Evolutionary conservation across 176 grass and related monocot species (phyloP).

Genomic region (Triticum monococcum): DNA sequence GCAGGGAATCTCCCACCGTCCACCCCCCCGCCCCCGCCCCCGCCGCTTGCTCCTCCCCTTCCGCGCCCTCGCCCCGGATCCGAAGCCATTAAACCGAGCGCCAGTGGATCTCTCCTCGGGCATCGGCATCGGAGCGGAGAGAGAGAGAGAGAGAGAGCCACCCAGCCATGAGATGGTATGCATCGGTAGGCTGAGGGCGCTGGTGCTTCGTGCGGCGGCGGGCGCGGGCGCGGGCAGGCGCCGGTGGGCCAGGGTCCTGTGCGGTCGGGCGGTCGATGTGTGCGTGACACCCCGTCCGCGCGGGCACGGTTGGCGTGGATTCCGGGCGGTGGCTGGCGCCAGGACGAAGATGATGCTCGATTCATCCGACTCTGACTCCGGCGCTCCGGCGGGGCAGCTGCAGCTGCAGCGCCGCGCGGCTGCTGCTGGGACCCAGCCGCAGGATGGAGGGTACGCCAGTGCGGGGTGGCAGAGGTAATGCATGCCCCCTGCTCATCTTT

Average conservation of each 20-base stretch:
- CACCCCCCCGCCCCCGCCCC: slow-evolving; percentile 18
- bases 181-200: slow-evolving; percentile 78
- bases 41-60: slow-evolving; percentile 45
- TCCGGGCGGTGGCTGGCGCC: slow-evolving; percentile 36
- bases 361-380: slow-evolving; percentile 11
- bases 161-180: slow-evolving; percentile 81
- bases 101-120: slow-evolving; percentile 42
- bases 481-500: not conserved
- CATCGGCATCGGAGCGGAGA: slow-evolving; percentile 1
- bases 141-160: slow-evolving; percentile 14
- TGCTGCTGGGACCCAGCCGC: slow-evolving; percentile 18
- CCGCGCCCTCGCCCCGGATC: slow-evolving; percentile 31
- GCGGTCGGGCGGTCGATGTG: slow-evolving; percentile 56
- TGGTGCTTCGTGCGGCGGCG: slow-evolving; percentile 55
- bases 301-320: slow-evolving; percentile 45
- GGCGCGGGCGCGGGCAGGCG: slow-evolving; percentile 43
- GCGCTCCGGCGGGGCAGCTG: slow-evolving; percentile 25
- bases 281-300: slow-evolving; percentile 36
- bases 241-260: slow-evolving; percentile 44
- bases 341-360: slow-evolving; percentile 74
- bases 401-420: slow-evolving; percentile 45
- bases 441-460: slow-evolving; percentile 49
- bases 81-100: slow-evolving; percentile 41
- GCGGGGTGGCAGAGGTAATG: slow-evolving; percentile 61
- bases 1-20: slow-evolving; percentile 42